Base-by-base conservation (phyloP, 164 flowering plant genomes). In the Protea cynaroides region DNA sequence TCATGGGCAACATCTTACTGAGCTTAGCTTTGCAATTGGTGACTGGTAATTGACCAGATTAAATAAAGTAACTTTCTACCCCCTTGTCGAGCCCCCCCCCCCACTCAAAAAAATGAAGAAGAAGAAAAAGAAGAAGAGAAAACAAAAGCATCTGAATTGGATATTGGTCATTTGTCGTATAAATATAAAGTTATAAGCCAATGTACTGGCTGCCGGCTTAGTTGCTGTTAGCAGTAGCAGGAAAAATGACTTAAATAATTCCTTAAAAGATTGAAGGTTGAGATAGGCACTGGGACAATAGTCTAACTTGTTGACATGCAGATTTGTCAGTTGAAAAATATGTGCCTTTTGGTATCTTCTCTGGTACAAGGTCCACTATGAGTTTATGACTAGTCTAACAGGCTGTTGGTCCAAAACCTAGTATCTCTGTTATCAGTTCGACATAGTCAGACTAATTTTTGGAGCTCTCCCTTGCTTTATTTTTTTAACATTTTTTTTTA, bases 401-500 rank as follows among this genome's bases (percentile, higher is more conserved):
- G 52, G 19, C 52, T 49, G 18, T 15, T 11, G 49, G 49, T 44
- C 12, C 49, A 44, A 44, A 44, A 44, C 12, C 49, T 44, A 44
- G 49, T 44, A 56, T n/a, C 9, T 25, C 14, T 56, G 58, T 12
- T 25, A 56, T 17, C 15, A 56, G 58, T 56, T 56, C 19, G 21
- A n/a, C 46, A 18, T 51, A 56, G 29, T 0, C 23, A 12, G 46
- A 40, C 46, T 40, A 40, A 40, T 40, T 40, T 9, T 43, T 49
- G 52, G 52, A 49, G 52, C 19, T 15, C 19, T 46, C 14, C 17
- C 61, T 29, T 10, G 68, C 4, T 21, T 62, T 59, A 49, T 24
- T 25, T 38, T 38, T 76, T 25, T 46, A 1, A n/a, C n/a, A n/a
- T n/a, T 49, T 18, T 71, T 29, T 67, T 59, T 66, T 51, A 57